Percentiles rank a stretch among this genome's conserved stretches.
phyloP scores from a whole-genome alignment of 495 filamentous ascomycete species.

The Aspergillus conjunctus region DNA sequence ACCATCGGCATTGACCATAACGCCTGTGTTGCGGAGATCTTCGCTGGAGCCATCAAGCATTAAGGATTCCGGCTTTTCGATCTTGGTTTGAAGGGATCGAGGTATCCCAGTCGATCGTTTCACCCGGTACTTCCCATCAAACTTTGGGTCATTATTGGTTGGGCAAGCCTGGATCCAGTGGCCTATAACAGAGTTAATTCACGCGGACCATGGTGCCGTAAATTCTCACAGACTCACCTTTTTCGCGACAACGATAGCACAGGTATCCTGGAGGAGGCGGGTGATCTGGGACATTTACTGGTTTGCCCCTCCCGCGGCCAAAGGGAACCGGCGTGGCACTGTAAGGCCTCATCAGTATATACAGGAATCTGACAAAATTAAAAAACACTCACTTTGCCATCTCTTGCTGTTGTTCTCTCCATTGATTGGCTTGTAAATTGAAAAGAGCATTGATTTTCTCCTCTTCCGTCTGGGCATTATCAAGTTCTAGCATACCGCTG shows the following conservation, averaged over 20 bases:
- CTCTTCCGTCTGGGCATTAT: constrained; percentile 79
- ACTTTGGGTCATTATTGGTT: constrained; percentile 95
- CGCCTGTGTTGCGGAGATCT: constrained; percentile 76
- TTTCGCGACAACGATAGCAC: constrained; percentile 97
- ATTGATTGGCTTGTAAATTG: constrained; percentile 79
- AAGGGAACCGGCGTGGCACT: constrained; percentile 68
- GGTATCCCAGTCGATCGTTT: constrained; percentile 97
- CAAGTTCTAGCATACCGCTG: constrained; percentile 61
- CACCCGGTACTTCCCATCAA: constrained; percentile 84
- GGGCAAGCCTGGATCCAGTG: constrained; percentile 98
- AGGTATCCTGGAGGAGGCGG: constrained; percentile 90
- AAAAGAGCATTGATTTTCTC: constrained; percentile 90
- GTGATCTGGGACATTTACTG: constrained; percentile 80
- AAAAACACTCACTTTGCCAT: constrained; percentile 78
- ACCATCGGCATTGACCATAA: constrained; percentile 97
- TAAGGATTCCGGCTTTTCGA: constrained; percentile 83
- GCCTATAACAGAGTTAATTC: constrained; percentile 41
- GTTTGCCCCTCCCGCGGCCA: constrained; percentile 57
- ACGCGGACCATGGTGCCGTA: neutral
- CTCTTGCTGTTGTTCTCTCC: constrained; percentile 84
- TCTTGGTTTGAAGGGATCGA: constrained; percentile 85
- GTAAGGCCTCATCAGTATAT: constrained; percentile 38
- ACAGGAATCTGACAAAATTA: neutral
- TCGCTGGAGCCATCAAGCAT: constrained; percentile 72
- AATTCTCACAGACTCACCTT: constrained; percentile 53